These are phyloP conservation scores for Leccinum insolens DNA, from an alignment of 1,284 basidiomycete genomes.

Conservation along the genomic window DNA sequence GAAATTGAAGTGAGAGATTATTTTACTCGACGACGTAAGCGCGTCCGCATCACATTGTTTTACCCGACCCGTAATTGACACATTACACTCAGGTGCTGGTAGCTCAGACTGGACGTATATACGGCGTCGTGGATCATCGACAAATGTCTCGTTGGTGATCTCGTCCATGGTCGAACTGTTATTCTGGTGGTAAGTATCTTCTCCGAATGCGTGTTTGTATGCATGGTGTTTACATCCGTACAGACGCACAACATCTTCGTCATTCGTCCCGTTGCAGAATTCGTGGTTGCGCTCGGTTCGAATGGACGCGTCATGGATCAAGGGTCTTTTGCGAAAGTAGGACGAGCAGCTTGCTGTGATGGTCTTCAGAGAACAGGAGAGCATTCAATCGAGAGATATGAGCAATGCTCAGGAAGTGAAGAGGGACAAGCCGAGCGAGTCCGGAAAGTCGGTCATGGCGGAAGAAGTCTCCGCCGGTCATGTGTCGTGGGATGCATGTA, in stretches of 20 bases:
- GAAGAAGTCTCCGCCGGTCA: slow-evolving; percentile 1
- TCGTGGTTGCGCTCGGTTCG: background rate
- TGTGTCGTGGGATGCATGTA: slow-evolving; percentile 5
- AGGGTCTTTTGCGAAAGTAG: background rate
- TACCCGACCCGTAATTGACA: background rate
- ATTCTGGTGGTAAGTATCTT: slow-evolving; percentile 1
- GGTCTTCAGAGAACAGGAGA: background rate
- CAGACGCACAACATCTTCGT: background rate
- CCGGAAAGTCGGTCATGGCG: background rate
- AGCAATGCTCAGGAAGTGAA: background rate
- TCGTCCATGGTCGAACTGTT: slow-evolving; percentile 1
- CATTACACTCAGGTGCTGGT: background rate
- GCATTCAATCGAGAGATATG: background rate
- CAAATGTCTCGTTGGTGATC: background rate
- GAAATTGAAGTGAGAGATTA: background rate
- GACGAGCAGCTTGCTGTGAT: background rate
- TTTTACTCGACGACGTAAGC: slow-evolving; percentile 8
- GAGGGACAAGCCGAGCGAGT: background rate
- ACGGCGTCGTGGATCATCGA: slow-evolving; percentile 3
- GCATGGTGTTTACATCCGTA: background rate
- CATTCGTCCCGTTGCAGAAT: background rate
- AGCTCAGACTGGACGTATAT: background rate
- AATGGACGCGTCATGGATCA: background rate
- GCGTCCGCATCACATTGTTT: background rate
- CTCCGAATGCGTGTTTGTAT: background rate